Percentiles rank a stretch among this genome's conserved stretches.
Conservation (phyloP, 768 basidiomycete genomes). For the Panellus pusillus region DNA sequence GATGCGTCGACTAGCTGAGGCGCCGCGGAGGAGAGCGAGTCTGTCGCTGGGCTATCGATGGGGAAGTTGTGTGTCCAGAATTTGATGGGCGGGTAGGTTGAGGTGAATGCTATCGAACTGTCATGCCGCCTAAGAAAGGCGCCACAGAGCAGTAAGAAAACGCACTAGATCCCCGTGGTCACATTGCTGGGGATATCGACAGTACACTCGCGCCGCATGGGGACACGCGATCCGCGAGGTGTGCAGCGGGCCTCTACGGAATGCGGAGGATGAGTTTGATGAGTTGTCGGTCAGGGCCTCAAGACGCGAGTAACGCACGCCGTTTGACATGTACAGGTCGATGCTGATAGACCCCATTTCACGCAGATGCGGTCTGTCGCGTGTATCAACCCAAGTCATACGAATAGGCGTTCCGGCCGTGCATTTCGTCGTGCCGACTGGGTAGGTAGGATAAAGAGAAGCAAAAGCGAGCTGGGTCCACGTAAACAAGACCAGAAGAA, state of each 20-base stretch:
- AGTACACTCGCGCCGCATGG: conserved; percentile 29
- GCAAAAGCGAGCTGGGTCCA: conserved; percentile 22
- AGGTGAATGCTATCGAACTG: conserved; percentile 38
- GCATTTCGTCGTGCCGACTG: conserved; percentile 45
- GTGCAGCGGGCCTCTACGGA: conserved; percentile 39
- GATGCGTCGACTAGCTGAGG: conserved; percentile 6
- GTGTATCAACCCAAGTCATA: conserved; percentile 55
- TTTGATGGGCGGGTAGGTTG: conserved; percentile 28
- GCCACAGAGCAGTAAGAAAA: neutral
- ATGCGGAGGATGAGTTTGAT: neutral
- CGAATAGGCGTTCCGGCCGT: conserved; percentile 40
- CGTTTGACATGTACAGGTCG: conserved; percentile 44
- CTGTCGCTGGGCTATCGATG: conserved; percentile 32
- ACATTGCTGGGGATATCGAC: conserved; percentile 35
- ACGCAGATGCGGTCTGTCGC: conserved; percentile 36
- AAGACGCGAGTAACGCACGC: conserved; percentile 33
- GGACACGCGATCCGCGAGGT: conserved; percentile 44
- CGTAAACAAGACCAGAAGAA: conserved; percentile 2
- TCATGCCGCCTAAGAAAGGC: neutral
- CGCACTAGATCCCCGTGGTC: conserved; percentile 31
- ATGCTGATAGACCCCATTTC: conserved; percentile 46
- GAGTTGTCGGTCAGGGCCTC: no score
- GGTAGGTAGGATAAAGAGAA: conserved; percentile 52
- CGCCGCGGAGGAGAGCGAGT: conserved; percentile 19
- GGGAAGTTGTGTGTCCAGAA: conserved; percentile 55